Base-by-base conservation (phyloP, 306 rosid genomes). In the Myrica gale region DNA sequence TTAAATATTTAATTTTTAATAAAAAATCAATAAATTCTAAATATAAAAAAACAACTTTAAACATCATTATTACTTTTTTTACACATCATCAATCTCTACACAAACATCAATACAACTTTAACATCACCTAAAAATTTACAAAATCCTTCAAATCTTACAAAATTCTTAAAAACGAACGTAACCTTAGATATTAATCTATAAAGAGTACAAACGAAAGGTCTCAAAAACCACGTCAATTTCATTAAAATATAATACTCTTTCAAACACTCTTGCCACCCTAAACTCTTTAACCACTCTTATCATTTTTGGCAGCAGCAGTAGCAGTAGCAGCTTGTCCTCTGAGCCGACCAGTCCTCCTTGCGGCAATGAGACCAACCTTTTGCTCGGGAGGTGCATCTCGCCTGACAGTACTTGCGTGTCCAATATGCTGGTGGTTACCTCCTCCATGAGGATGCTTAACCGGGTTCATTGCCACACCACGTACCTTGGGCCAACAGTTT, bases 401-500 rank as follows among this genome's bases (percentile, higher is more conserved):
- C 78, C 87, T 77, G 26, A 84, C 84, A 13, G 82, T 84, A 63
- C 87, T 84, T 0, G 87, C 87, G 9, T 84, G 84, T 0, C 87
- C 84, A 69, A 84, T 84, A 9, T 84, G 87, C 39, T 84, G 87
- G 75, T 84, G 87, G 51, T 80, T 80, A 77, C 87, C 87, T 77
- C 87, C 87, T 74, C 87, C 80, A 10, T 84, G 87, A 65, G 87
- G 87, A 84, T 84, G 87, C 84, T 84, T 84, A 46, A 84, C 87
- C 1, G 87, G 87, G 26, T 84, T 84, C 87, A 84, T 84, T 6
- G 84, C 87, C 68, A 84, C 87, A 74, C 87, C 87, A 74, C 84
- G 84, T 1, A 84, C 87, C 87, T 80, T 84, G 0, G 84, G 84
- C 84, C 87, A 84, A 74, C 87, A 84, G 17, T 84, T 80, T 9